phyloP scores from a whole-genome alignment of 169 alveolate species.

The Eimeria falciformis region DNA sequence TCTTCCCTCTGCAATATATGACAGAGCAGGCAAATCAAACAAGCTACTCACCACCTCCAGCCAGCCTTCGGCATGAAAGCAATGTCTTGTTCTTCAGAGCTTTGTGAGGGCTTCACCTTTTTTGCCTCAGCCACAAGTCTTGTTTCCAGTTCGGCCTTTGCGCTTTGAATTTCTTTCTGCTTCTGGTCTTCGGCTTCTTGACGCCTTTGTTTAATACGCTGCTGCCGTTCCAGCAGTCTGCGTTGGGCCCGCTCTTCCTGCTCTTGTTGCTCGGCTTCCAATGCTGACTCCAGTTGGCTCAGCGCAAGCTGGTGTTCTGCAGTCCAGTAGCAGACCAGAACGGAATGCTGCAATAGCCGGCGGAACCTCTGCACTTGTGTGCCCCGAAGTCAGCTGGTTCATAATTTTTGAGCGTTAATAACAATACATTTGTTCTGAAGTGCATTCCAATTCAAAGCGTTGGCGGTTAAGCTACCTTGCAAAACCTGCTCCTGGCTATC shows the following conservation, averaged over 20 bases:
- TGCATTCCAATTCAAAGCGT: too few relatives aligned
- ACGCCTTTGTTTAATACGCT: conserved; percentile 46
- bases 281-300: conserved; percentile 39
- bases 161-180: conserved; percentile 20
- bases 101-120: background rate
- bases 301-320: conserved; percentile 57
- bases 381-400: background rate
- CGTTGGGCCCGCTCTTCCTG: conserved; percentile 55
- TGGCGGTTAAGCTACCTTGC: conserved; percentile 5
- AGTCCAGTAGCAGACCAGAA: background rate
- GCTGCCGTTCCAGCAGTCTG: conserved; percentile 41
- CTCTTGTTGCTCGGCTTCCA: conserved; percentile 31
- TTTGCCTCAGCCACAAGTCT: conserved; percentile 34
- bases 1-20: conserved; percentile 28
- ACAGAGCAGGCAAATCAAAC: background rate
- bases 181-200: conserved; percentile 49
- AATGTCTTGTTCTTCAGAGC: background rate
- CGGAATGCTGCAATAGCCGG: background rate
- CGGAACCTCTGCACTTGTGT: background rate
- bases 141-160: conserved; percentile 64
- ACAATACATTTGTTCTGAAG: too few relatives aligned
- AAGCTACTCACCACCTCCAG: too few relatives aligned
- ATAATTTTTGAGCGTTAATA: too few relatives aligned
- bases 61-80: too few relatives aligned
- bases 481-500: conserved; percentile 18